Evolutionary conservation across 257 asterid species (phyloP), one percentile per base, ranked within the genome.

Genomic region (Hygrophila difformis): DNA sequence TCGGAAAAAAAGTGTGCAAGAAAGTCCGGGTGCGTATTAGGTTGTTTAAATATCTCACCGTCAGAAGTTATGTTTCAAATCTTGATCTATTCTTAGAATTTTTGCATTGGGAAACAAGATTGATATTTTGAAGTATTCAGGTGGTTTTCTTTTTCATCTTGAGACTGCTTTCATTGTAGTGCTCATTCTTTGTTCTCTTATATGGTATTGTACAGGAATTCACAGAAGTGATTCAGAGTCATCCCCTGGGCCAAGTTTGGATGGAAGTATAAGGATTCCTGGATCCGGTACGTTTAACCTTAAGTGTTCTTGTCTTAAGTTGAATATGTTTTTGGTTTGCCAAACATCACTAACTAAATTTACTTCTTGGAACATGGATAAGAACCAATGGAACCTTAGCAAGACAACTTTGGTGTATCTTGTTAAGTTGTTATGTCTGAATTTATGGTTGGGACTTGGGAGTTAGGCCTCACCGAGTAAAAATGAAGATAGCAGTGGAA

Each of bases 191-290:
- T 12, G 3, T 36, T 35, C 11, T 43, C 33, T 17, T 24, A 42
- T 9, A 52, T 20, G 23, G 7, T 23, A 39, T 38, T 15, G 13
- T 40, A 15, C 69, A 84, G 93, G 84, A 53, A 59, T 55, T 35
- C 75, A 63, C 37, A 69, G 50, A 59, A 64, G 53, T 69, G 78
- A 78, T 54, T 65, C 59, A 2, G 75, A 74, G 53, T 85, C 93
- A 1, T 63, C 84, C 31, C 75, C 85, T 6, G 78, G 77, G 44
- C 79, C 68, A 39, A 84, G 91, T 59, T 68, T 81, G 59, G 71
- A 68, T 21, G 89, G 80, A 61, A 81, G 93, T 57, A 75, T 78
- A 55, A 48, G 87, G 60, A 74, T 78, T 53, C 41, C 70, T 43
- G 78, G 56, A 64, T 74, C 82, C 19, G 92, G 91, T 81, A 38